These are phyloP conservation scores for Phoma sp. DNA, from an alignment of 2,329 filamentous ascomycete genomes.

Conservation along the genomic window DNA sequence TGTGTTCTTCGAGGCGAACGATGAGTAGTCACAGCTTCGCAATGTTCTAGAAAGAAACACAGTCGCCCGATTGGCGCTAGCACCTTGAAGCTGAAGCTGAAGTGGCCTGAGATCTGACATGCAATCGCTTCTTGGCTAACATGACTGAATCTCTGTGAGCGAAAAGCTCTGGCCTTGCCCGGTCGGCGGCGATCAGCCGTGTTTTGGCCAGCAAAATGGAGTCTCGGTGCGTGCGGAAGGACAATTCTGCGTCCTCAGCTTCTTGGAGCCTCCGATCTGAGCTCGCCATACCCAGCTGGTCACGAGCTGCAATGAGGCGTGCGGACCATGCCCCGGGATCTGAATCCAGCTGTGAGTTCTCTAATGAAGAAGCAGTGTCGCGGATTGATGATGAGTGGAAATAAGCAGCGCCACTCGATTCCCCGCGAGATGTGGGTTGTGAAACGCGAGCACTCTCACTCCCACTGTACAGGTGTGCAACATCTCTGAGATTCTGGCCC, in stretches of 20 bases:
- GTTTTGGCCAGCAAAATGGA: slow-evolving; percentile 38
- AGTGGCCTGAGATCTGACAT: slow-evolving; percentile 25
- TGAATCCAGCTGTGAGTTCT: slow-evolving; percentile 7
- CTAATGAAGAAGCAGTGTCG: neutral
- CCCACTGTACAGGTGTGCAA: slow-evolving; percentile 34
- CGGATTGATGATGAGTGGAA: neutral
- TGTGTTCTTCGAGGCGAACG: slow-evolving; percentile 14
- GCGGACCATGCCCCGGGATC: slow-evolving; percentile 9
- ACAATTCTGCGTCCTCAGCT: slow-evolving; percentile 34
- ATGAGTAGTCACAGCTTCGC: neutral
- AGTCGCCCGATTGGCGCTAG: too few species aligned
- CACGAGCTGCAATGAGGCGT: slow-evolving; percentile 5
- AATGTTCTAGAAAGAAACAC: too few species aligned
- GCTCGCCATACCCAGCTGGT: slow-evolving; percentile 3
- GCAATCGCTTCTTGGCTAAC: slow-evolving; percentile 38
- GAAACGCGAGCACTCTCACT: slow-evolving; percentile 31
- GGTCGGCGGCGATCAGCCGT: slow-evolving; percentile 28
- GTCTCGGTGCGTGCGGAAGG: slow-evolving; percentile 42
- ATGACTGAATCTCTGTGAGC: slow-evolving; percentile 29
- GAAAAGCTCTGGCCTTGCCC: slow-evolving; percentile 27
- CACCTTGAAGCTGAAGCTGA: neutral
- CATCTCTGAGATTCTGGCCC: too few species aligned
- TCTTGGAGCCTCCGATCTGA: slow-evolving; percentile 32
- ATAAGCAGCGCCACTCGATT: too few species aligned
- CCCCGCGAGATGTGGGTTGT: slow-evolving; percentile 21